Evolutionary conservation across 2,329 filamentous ascomycete species (phyloP), one percentile per base, ranked within the genome.

Genomic region (Claviceps fusiformis): DNA sequence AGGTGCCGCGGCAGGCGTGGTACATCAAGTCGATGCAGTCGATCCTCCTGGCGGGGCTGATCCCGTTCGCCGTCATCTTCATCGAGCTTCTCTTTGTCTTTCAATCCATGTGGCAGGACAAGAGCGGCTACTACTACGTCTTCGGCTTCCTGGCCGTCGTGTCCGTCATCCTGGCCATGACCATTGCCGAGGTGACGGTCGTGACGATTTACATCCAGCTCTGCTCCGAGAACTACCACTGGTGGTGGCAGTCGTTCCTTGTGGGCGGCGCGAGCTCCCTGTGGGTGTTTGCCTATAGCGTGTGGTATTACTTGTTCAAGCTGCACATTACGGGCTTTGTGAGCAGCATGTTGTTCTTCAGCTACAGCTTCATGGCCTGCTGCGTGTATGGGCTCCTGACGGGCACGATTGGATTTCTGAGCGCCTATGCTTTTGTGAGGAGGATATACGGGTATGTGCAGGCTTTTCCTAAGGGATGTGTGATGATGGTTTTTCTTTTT

Each of bases 211-310:
- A 95, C 69, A 79, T 87, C 50, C 86, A 89, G 70, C 80, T 95
- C 19, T 92, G 88, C 71, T 77, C 82, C 1, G 89, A 95, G 77
- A 90, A 95, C 68, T 86, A 93, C 70, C 80, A 89, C 67, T 95
- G 89, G 89, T 93, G 87, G 87, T 95, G 89, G 89, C 86, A 88
- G 67, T 89, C 86, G 53, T 93, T 95, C 72, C 71, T 88, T 51
- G 80, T 90, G 9, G 89, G 89, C 48, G 86, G 85, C 50, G 82
- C 84, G 61, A 89, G 84, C 61, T 81, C 86, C 7, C 68, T 89
- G 57, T 95, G 89, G 88, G 81, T 95, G 43, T 93, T 92, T 66
- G 67, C 81, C 43, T 95, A 93, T 72, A 88, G 86, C 67, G 73
- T 85, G 52, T 95, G 87, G 84, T 95, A 92, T 72, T 95, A 89